These are phyloP conservation scores for Hypoxylon fuscum DNA, from an alignment of 495 filamentous ascomycete species.

Conservation along the genomic window DNA sequence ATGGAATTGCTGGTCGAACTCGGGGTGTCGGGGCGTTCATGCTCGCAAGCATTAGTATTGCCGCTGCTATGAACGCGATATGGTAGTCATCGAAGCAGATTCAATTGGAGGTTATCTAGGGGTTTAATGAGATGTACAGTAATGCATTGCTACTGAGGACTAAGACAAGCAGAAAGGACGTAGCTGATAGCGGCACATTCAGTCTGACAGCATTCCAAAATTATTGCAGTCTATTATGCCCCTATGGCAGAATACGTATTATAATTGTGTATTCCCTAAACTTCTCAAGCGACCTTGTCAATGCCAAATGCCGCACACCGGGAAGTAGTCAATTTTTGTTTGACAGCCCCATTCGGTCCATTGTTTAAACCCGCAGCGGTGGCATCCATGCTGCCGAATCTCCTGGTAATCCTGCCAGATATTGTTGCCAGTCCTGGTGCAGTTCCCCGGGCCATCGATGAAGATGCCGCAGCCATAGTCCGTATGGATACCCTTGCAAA, in stretches of 20 bases:
- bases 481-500: conserved; percentile 19
- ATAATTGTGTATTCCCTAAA: too few species aligned
- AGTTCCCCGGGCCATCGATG: conserved; percentile 8
- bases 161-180: too few species aligned
- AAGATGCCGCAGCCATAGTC: conserved; percentile 33
- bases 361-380: conserved; percentile 28
- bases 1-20: background rate
- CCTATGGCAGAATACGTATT: too few species aligned
- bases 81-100: background rate
- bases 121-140: too few species aligned
- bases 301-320: conserved; percentile 11
- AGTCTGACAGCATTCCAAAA: too few species aligned
- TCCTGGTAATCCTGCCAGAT: conserved; percentile 37
- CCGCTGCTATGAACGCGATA: background rate
- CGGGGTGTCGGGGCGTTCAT: conserved; percentile 1
- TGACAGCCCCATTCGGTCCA: conserved; percentile 18
- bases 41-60: background rate
- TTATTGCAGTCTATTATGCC: too few species aligned
- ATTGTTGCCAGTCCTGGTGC: conserved; percentile 25
- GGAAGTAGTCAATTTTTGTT: conserved; percentile 25
- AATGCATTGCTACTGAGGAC: too few species aligned
- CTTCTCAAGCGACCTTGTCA: too few species aligned
- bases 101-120: too few species aligned
- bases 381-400: conserved; percentile 14
- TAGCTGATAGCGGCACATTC: too few species aligned